Evolutionary conservation across 139 green algal genomes (phyloP), one percentile per base, ranked within the genome.

Genomic region (Chlorella sp.): DNA sequence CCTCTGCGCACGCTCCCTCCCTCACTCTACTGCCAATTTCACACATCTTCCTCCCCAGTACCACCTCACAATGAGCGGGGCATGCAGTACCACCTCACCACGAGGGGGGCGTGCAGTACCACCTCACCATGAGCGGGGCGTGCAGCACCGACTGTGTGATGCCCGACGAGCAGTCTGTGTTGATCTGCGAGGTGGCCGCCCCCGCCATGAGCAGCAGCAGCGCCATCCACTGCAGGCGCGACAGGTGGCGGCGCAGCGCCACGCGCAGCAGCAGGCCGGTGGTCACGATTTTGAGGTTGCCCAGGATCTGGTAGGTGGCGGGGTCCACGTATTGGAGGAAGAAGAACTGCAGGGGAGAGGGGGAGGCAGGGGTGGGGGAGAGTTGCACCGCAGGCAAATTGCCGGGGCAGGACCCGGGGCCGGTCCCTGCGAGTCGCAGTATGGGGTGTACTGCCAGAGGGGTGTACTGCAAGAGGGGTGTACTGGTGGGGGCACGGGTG

Each of bases 231-330:
- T 96, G 92, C 79, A 94, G 85, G 34, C 83, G 73, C 12, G 64
- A 86, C 26, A 96, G 87, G 19, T 79, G 73, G 21, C 91, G 92
- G 80, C 86, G 81, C 40, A 96, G 85, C 68, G 78, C 90, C 24
- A 93, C 19, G 42, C 94, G 90, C 75, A 96, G 92, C 42, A 96
- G 83, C 34, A 96, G 53, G 18, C 94, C 94, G 2, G 94, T 96
- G 48, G 92, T 95, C 34, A 96, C 86, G 30, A 96, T 96, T 82
- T 96, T 96, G n/a, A 96, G 89, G 89, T 96, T 96, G 86, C 94
- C 92, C 53, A 96, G 88, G 78, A 96, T 96, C 90, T 96, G 94
- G 84, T 94, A 96, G 22, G 94, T 96, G 36, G 93, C 88, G 0
- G 94, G 88, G 89, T 96, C 92, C 68, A 96, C 88, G 34, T 94